Evolutionary conservation across 306 rosid genomes (phyloP), one percentile per base, ranked within the genome.

Genomic region (Argentina anserina): DNA sequence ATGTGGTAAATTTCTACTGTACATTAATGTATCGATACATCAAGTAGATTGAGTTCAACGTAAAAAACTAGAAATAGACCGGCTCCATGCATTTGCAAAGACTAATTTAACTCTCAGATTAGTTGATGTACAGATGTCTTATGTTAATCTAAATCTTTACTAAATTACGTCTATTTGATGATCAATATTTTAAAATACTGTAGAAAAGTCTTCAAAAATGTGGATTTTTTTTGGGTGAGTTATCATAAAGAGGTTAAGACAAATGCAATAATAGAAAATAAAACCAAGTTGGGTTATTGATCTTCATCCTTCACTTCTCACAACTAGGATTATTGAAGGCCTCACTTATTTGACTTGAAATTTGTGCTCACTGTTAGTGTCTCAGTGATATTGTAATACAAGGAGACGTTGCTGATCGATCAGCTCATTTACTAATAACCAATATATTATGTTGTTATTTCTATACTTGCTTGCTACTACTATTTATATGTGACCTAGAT

Each of bases 401-500:
- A 55, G 36, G 8, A 15, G 14, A 61, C 3, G 3, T 17, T 60
- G n/a, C n/a, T n/a, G n/a, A n/a, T n/a, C n/a, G 23, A 60, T 33
- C 65, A 60, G 21, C 65, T 60, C 29, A 21, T 53, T 53, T 53
- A n/a, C 60, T 53, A 53, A 53, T n/a, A 21, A n/a, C 21, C 11
- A 21, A n/a, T 2, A n/a, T 25, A 23, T 9, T n/a, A 52, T 52
- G 26, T 9, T 58, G 15, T 21, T 70, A 72, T 68, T 55, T 73
- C 61, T 55, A 10, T 56, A 65, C 61, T 77, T 56, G 75, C 67
- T 21, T 56, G 75, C 67, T 21, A 26, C 31, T 67, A 23, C 73
- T 86, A 81, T 84, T 67, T 79, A 79, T 55, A 81, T 70, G 76
- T 25, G 78, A 65, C 65, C 70, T 72, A 53, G 84, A 82, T 74